phyloP scores from a whole-genome alignment of 192 early-diverging fungal genomes.

The Pilobolus umbonatus region DNA sequence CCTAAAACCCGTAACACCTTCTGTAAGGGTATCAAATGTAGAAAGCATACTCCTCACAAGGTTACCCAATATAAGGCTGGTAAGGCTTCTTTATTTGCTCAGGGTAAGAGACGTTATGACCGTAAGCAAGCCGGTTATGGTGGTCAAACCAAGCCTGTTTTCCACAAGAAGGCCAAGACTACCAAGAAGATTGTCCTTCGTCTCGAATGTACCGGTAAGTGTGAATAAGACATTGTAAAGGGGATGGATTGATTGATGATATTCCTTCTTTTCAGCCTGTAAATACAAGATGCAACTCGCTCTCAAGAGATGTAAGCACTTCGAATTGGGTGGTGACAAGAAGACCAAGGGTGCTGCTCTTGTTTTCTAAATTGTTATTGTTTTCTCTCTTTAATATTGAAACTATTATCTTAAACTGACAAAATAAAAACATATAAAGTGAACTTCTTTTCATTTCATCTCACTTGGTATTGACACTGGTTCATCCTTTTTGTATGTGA shows the following conservation, averaged over 20 bases:
- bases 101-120: conserved; percentile 73
- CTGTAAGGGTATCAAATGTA: conserved; percentile 97
- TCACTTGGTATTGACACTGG: too few species aligned
- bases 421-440: too few species aligned
- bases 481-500: too few species aligned
- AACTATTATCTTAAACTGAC: too few species aligned
- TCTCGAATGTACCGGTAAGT: conserved; percentile 85
- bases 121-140: conserved; percentile 98
- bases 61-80: conserved; percentile 99
- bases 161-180: conserved; percentile 99
- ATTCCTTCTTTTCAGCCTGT: conserved; percentile 48
- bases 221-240: not conserved
- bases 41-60: conserved; percentile 99
- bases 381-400: too few species aligned
- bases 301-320: conserved; percentile 99
- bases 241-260: not conserved
- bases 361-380: conserved; percentile 69
- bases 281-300: conserved; percentile 99
- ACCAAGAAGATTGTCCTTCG: conserved; percentile 99
- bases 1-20: conserved; percentile 99
- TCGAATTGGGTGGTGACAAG: conserved; percentile 99
- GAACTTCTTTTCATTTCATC: too few species aligned
- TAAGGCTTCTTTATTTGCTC: conserved; percentile 98
- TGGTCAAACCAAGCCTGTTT: conserved; percentile 99
- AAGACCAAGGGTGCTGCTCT: conserved; percentile 89